Percentiles rank a stretch among this genome's conserved stretches.
Conservation (phyloP, 2,329 filamentous ascomycete genomes). For the Coniella vitis region DNA sequence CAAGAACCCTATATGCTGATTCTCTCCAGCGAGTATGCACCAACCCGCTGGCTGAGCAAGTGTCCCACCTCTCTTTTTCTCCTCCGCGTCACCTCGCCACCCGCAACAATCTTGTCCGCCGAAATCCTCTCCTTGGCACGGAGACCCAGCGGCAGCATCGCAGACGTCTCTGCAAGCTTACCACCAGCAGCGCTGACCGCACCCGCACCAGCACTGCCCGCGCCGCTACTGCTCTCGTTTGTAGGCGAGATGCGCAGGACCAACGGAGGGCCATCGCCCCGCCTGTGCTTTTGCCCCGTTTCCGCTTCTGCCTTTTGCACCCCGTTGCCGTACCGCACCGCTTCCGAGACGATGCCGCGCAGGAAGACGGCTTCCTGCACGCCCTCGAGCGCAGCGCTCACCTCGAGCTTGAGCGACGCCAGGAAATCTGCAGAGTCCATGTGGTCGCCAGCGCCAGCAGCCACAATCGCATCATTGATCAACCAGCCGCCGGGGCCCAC, state of each 20-base stretch:
- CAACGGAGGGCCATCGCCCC: neutral
- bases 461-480: conserved; percentile 49
- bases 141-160: conserved; percentile 65
- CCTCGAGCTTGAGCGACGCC: conserved; percentile 58
- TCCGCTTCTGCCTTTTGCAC: conserved; percentile 21
- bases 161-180: conserved; percentile 30
- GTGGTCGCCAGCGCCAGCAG: conserved; percentile 34
- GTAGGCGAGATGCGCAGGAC: conserved; percentile 12
- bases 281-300: conserved; percentile 16
- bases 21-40: conserved; percentile 76
- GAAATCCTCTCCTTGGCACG: conserved; percentile 49
- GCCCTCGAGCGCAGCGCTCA: conserved; percentile 64
- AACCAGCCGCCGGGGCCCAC: conserved; percentile 71
- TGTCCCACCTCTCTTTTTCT: conserved; percentile 68
- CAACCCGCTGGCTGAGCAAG: conserved; percentile 71
- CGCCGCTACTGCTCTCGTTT: neutral
- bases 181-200: conserved; percentile 21
- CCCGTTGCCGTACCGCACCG: conserved; percentile 52
- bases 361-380: conserved; percentile 63
- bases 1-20: conserved; percentile 52
- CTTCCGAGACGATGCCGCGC: conserved; percentile 57
- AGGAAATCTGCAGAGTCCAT: conserved; percentile 58
- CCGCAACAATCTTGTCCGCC: conserved; percentile 53
- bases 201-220: no score
- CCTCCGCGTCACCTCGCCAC: conserved; percentile 64